Evolutionary conservation across 2,329 filamentous ascomycete genomes (phyloP), one percentile per base, ranked within the genome.

Genomic region (Sporothrix euskadiensis): DNA sequence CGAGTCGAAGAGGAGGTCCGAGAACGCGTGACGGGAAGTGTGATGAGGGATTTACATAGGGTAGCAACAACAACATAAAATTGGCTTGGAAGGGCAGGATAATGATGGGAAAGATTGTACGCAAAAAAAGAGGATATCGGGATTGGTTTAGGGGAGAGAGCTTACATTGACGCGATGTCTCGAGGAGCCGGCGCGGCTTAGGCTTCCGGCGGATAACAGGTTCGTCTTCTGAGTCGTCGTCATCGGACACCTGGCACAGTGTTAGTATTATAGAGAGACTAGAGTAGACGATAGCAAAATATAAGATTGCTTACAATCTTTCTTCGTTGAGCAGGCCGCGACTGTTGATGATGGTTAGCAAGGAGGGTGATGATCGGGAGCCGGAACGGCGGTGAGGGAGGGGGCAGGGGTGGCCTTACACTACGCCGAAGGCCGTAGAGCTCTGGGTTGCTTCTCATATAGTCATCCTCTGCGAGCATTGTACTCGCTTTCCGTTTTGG

Each of bases 341-440:
- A 86, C 87, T 89, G 77, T 63, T 32, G 71, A 69, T 44, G 74
- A 76, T 71, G 77, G 81, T 84, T 77, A 84, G 81, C 77, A 77
- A 72, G 19, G 26, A 39, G 14, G 26, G 41, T 0, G n/a, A 19
- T 5, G 47, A 22, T 4, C 14, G 61, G 16, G 47, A 14, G 14
- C 4, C 14, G 14, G 76, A 73, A 68, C 73, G 69, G 71, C 69
- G 35, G 47, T 41, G 72, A 61, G 44, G 73, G 73, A 69, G 76
- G 69, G 56, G 44, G 39, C 72, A 68, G 76, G 66, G 56, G 35
- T 69, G 41, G 68, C 70, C 92, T 76, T 90, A 96, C 94, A 85
- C 96, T 99, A 84, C 96, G 89, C 78, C 96, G 90, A 77, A 99
- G 86, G 66, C 96, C 96, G 84, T 98, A 99, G 9, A 99, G 86